These are phyloP conservation scores for Coemansia asiatica DNA, from an alignment of 192 early-diverging fungal species.

Conservation along the genomic window DNA sequence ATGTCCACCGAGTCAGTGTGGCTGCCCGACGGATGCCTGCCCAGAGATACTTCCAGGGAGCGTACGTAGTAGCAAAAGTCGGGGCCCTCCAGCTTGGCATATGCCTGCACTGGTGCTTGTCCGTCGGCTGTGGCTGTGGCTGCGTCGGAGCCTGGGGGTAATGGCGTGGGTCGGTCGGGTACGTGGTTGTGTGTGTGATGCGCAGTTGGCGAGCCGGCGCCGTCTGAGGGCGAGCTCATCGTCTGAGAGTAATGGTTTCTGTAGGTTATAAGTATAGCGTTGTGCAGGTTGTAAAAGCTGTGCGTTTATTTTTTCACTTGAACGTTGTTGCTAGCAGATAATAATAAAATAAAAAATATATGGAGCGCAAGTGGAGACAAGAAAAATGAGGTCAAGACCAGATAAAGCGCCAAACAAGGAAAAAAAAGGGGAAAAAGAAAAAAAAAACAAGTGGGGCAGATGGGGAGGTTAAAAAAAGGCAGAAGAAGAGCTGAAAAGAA, in stretches of 20 bases:
- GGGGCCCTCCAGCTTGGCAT: slow-evolving; percentile 85
- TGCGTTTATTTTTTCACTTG: neutral
- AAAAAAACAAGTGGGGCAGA: slow-evolving; percentile 8
- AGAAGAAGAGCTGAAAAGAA: neutral
- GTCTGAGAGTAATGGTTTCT: no score
- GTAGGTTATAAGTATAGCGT: neutral
- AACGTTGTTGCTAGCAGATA: neutral
- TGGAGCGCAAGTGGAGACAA: neutral
- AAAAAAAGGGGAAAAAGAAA: neutral
- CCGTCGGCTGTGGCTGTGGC: slow-evolving; percentile 17
- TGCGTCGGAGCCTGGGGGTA: slow-evolving; percentile 8
- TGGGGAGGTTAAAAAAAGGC: neutral
- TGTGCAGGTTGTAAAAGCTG: neutral
- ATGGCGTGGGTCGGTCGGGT: slow-evolving; percentile 8
- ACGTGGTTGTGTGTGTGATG: neutral
- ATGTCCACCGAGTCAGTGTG: slow-evolving; percentile 74
- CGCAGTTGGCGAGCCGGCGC: neutral
- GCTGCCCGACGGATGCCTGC: slow-evolving; percentile 63
- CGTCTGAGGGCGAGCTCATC: neutral
- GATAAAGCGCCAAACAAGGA: neutral
- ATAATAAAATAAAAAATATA: neutral
- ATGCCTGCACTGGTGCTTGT: slow-evolving; percentile 73
- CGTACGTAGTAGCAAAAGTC: slow-evolving; percentile 84
- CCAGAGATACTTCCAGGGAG: slow-evolving; percentile 75
- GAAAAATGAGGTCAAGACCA: slow-evolving; percentile 9